Percentiles rank a stretch among this genome's conserved stretches.
Conservation (phyloP, 306 rosid species). For the Hippophae gyantsensis region DNA sequence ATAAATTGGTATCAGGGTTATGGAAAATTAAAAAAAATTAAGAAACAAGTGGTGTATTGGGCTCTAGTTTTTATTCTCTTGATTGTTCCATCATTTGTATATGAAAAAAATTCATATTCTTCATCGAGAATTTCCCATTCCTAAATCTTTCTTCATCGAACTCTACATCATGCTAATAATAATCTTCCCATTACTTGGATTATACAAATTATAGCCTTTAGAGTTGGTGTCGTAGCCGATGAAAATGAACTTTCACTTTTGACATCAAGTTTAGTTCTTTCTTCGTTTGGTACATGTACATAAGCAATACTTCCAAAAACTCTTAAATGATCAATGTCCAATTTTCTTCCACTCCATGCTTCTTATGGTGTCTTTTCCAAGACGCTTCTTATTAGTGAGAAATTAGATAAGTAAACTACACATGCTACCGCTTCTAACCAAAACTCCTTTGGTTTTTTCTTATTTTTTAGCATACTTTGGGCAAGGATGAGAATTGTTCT, state of each 20-base stretch:
- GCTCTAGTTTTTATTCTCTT: too few species aligned
- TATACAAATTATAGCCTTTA: too few species aligned
- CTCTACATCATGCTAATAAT: too few species aligned
- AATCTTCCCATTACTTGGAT: too few species aligned
- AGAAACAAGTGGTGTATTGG: too few species aligned
- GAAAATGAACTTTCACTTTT: not conserved
- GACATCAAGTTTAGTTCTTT: not conserved
- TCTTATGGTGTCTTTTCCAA: not conserved
- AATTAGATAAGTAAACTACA: not conserved
- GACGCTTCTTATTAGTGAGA: not conserved
- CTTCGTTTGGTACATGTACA: not conserved
- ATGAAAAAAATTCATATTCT: too few species aligned
- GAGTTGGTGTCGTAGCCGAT: too few species aligned
- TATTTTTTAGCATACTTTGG: not conserved
- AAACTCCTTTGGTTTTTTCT: not conserved
- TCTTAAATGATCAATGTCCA: not conserved
- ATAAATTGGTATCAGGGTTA: too few species aligned
- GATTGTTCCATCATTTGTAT: too few species aligned
- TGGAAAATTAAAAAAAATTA: too few species aligned
- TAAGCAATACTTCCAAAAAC: not conserved
- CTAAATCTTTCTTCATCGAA: too few species aligned
- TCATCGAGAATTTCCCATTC: too few species aligned
- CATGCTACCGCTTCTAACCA: not conserved
- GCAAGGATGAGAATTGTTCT: not conserved
- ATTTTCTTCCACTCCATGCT: not conserved